These are phyloP conservation scores for Bondarzewia mesenterica DNA, from an alignment of 1,284 basidiomycete species.

Conservation along the genomic window DNA sequence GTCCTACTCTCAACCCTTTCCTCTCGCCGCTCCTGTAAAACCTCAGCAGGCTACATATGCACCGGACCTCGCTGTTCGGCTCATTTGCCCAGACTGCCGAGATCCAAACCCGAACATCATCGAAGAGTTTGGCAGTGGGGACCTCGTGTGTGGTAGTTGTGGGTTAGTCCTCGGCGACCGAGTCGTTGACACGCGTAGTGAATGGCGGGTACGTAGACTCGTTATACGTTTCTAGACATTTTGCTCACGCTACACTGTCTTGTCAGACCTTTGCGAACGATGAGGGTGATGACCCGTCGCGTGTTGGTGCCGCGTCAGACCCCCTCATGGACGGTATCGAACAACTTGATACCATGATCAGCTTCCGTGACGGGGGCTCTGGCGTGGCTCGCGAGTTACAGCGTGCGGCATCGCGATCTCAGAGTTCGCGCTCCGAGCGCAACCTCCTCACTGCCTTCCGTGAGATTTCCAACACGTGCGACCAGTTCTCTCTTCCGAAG, in stretches of 20 bases:
- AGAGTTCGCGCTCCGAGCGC: slow-evolving; percentile 73
- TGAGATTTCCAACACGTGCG: slow-evolving; percentile 89
- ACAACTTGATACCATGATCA: slow-evolving; percentile 91
- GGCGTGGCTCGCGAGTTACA: slow-evolving; percentile 91
- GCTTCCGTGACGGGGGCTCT: slow-evolving; percentile 89
- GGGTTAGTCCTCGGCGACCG: slow-evolving; percentile 93
- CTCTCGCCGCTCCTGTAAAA: slow-evolving; percentile 46
- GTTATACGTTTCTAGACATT: slow-evolving; percentile 14
- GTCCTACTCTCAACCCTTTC: slow-evolving; percentile 62
- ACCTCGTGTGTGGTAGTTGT: slow-evolving; percentile 95
- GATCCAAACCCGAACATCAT: slow-evolving; percentile 90
- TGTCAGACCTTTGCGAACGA: slow-evolving; percentile 95
- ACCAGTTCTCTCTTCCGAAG: slow-evolving; percentile 91
- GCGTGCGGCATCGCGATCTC: slow-evolving; percentile 78
- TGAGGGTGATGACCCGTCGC: slow-evolving; percentile 98
- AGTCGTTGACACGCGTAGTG: slow-evolving; percentile 95
- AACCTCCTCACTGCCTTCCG: slow-evolving; percentile 84
- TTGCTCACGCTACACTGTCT: slow-evolving; percentile 10
- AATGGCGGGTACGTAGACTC: slow-evolving; percentile 81
- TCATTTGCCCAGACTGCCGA: slow-evolving; percentile 92
- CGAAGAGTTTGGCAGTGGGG: slow-evolving; percentile 96
- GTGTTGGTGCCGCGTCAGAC: slow-evolving; percentile 95
- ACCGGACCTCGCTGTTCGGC: slow-evolving; percentile 80
- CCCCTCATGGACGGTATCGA: slow-evolving; percentile 92
- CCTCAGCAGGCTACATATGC: slow-evolving; percentile 53